Conservation (phyloP, 2,329 filamentous ascomycete species). For the Cadophora malorum region DNA sequence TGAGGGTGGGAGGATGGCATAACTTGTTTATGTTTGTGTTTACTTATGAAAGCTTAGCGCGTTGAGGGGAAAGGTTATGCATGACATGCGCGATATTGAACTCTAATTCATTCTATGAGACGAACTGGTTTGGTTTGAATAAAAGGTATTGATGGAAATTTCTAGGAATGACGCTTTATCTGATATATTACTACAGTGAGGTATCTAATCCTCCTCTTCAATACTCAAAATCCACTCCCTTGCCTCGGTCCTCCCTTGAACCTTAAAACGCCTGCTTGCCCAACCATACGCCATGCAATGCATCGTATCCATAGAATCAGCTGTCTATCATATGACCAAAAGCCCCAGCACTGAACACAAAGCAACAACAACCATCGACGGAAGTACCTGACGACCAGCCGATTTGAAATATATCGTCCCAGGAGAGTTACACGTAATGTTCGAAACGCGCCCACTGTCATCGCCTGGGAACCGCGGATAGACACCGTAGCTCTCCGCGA, state of each 20-base stretch:
- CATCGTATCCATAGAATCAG: constrained; percentile 23
- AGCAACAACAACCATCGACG: constrained; percentile 27
- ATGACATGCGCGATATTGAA: neutral
- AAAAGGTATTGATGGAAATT: neutral
- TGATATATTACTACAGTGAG: neutral
- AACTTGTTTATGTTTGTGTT: constrained; percentile 3
- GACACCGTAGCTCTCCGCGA: constrained; percentile 54
- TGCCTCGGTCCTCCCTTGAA: neutral
- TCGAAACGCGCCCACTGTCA: constrained; percentile 28
- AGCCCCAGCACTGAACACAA: constrained; percentile 29
- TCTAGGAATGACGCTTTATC: neutral
- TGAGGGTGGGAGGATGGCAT: neutral
- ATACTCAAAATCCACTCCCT: constrained; percentile 2
- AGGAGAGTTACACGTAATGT: constrained; percentile 64
- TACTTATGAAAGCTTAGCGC: constrained; percentile 6
- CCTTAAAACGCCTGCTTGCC: neutral
- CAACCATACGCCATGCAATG: constrained; percentile 38
- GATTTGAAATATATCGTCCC: constrained; percentile 61
- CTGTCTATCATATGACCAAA: constrained; percentile 34
- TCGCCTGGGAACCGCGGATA: constrained; percentile 45
- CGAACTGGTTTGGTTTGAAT: neutral
- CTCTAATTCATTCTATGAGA: neutral
- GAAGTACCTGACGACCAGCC: constrained; percentile 62
- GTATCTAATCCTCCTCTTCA: neutral
- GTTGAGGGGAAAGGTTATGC: neutral